Evolutionary conservation across 2,329 filamentous ascomycete genomes (phyloP), one percentile per base, ranked within the genome.

Genomic region (Proliferodiscus dingleyae): DNA sequence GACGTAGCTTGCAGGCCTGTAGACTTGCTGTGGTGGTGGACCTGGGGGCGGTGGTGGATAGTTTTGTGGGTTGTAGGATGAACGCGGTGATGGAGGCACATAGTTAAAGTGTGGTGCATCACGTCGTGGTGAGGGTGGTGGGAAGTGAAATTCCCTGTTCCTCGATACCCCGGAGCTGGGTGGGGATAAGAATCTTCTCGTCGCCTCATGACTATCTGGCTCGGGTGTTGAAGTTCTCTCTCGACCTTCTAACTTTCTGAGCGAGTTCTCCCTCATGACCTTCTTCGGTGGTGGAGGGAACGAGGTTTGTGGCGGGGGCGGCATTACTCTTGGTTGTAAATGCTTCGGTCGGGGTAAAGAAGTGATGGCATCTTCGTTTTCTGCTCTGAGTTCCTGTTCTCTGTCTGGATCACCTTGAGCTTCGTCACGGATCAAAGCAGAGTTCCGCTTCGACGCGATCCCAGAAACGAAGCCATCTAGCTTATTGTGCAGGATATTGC

Each of bases 401-500:
- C 83, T 78, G n/a, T 89, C 85, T 1, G 76, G 72, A 52, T 95
- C 85, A 15, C 87, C 87, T 50, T 81, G 80, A 1, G 89, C 87
- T 68, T 91, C 89, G 47, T 89, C 83, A 53, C 82, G 77, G 50
- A 95, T 94, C 36, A 90, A 70, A 2, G 87, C 84, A 4, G 88
- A 94, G 69, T 89, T 89, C 44, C 89, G 81, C 64, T 95, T 93
- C 42, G 85, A 85, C 3, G 87, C 89, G 45, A 95, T 88, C 36
- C 85, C 87, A 22, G 90, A 85, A 30, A 95, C 87, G 45, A 90
- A 89, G 16, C 87, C 85, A 64, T 95, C 89, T 46, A 95, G 80
- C 64, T 85, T 89, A 66, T 94, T 88, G 62, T 94, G 87, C 56
- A 95, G 83, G 57, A 83, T 70, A 56, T 83, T 83, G 57, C 84